Percentiles rank a stretch among this genome's conserved stretches.
phyloP scores from a whole-genome alignment of 805 yeast genomes.

The Monosporozyma siamensis region DNA sequence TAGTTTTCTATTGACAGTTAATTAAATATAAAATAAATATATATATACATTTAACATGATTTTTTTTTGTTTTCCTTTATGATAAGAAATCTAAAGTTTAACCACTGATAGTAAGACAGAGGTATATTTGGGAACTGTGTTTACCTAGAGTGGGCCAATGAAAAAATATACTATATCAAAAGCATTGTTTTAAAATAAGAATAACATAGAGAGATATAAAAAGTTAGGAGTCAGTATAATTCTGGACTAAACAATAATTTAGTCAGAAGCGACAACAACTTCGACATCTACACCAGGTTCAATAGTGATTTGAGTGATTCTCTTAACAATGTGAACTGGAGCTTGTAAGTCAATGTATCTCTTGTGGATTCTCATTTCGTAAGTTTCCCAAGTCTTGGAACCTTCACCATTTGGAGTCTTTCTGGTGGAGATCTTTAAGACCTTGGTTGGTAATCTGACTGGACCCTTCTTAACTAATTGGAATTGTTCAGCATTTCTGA shows the following conservation, averaged over 20 bases:
- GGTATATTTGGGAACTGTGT: constrained; percentile 31
- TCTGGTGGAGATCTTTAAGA: constrained; percentile 96
- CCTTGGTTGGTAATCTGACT: constrained; percentile 99
- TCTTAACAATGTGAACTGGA: constrained; percentile 86
- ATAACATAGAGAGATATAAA: not conserved
- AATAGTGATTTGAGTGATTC: constrained; percentile 94
- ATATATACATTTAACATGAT: constrained; percentile 1
- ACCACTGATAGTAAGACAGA: constrained; percentile 35
- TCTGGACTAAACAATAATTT: too few relatives aligned
- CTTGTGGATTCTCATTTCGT: constrained; percentile 99
- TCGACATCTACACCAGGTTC: constrained; percentile 99
- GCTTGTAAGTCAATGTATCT: constrained; percentile 98
- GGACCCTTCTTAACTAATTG: constrained; percentile 95
- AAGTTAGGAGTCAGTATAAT: too few relatives aligned
- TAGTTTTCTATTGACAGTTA: not conserved
- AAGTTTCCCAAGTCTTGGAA: constrained; percentile 99
- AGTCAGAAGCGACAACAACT: constrained; percentile 61
- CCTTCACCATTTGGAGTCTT: constrained; percentile 99
- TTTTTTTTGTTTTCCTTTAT: too few relatives aligned
- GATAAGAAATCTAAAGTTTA: constrained; percentile 12
- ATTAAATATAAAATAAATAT: constrained; percentile 1
- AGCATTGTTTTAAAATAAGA: not conserved
- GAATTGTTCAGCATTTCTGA: constrained; percentile 76
- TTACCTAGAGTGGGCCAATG: constrained; percentile 32
- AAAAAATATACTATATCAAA: not conserved